Conservation (phyloP, 1,284 basidiomycete genomes). For the Wolfiporia cocos region DNA sequence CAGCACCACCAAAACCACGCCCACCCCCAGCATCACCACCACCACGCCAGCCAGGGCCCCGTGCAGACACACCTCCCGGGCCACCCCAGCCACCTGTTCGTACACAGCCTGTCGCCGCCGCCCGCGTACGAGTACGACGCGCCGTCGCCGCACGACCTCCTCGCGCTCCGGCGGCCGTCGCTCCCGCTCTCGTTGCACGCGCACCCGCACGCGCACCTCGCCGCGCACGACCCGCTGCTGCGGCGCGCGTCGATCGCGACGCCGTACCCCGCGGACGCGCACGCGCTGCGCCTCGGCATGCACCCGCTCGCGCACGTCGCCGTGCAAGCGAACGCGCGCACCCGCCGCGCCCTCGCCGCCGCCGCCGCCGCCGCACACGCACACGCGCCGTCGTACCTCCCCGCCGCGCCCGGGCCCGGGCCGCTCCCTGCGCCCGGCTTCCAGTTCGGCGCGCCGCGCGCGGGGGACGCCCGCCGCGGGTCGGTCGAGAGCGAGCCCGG, state of each 20-base stretch:
- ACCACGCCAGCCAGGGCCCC: background rate
- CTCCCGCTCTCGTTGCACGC: conserved; percentile 6
- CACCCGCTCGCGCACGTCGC: conserved; percentile 62
- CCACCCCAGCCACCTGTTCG: no score
- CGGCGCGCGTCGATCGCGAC: conserved; percentile 15
- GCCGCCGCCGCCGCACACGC: background rate
- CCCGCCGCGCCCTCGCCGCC: background rate
- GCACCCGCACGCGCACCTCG: conserved; percentile 29
- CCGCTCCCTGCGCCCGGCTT: conserved; percentile 65
- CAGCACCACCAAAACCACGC: no score
- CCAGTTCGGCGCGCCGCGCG: conserved; percentile 53
- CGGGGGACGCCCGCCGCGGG: conserved; percentile 10
- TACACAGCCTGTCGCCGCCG: no score
- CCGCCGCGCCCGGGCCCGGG: conserved; percentile 51
- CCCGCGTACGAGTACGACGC: background rate
- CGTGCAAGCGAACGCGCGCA: conserved; percentile 13
- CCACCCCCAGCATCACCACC: background rate
- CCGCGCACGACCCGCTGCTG: conserved; percentile 17
- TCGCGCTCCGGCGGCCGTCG: conserved; percentile 13
- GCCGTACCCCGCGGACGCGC: conserved; percentile 39
- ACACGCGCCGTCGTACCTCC: background rate
- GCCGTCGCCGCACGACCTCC: conserved; percentile 9
- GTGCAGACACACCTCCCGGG: background rate
- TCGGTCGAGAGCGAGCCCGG: background rate
- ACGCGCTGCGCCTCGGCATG: conserved; percentile 48